Conservation (phyloP, 1,284 basidiomycete species). For the Irpex sp. region DNA sequence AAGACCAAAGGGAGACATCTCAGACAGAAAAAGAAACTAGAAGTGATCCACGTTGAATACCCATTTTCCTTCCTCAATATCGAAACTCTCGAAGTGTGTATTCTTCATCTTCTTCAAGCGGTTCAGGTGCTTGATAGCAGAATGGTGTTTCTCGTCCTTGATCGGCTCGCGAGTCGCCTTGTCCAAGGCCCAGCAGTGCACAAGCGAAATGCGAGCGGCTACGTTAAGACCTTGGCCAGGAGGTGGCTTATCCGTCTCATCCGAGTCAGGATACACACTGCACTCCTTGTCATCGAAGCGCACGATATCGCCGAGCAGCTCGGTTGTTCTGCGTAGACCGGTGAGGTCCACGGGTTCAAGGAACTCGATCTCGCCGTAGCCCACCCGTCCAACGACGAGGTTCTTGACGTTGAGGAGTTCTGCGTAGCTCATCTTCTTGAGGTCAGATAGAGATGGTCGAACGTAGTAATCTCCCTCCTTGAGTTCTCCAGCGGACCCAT, state of each 20-base stretch:
- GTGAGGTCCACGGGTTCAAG: slow-evolving; percentile 91
- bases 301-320: slow-evolving; percentile 84
- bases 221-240: slow-evolving; percentile 89
- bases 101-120: slow-evolving; percentile 82
- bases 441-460: slow-evolving; percentile 66
- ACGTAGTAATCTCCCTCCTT: slow-evolving; percentile 90
- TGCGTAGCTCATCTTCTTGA: slow-evolving; percentile 67
- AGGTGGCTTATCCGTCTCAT: slow-evolving; percentile 73
- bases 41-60: slow-evolving; percentile 94
- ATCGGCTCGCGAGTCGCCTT: slow-evolving; percentile 90
- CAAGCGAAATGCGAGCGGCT: slow-evolving; percentile 73
- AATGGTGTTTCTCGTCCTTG: slow-evolving; percentile 76
- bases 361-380: slow-evolving; percentile 90
- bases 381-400: slow-evolving; percentile 85
- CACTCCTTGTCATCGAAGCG: slow-evolving; percentile 90
- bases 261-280: slow-evolving; percentile 88
- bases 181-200: slow-evolving; percentile 86
- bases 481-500: slow-evolving; percentile 30
- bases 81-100: slow-evolving; percentile 83
- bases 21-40: slow-evolving; percentile 22
- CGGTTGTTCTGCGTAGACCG: slow-evolving; percentile 72
- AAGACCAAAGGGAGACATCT: neutral
- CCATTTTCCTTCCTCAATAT: slow-evolving; percentile 82
- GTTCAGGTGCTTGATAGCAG: slow-evolving; percentile 74
- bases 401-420: slow-evolving; percentile 67